These are phyloP conservation scores for Fragaria iinumae DNA, from an alignment of 306 rosid genomes.

Conservation along the genomic window DNA sequence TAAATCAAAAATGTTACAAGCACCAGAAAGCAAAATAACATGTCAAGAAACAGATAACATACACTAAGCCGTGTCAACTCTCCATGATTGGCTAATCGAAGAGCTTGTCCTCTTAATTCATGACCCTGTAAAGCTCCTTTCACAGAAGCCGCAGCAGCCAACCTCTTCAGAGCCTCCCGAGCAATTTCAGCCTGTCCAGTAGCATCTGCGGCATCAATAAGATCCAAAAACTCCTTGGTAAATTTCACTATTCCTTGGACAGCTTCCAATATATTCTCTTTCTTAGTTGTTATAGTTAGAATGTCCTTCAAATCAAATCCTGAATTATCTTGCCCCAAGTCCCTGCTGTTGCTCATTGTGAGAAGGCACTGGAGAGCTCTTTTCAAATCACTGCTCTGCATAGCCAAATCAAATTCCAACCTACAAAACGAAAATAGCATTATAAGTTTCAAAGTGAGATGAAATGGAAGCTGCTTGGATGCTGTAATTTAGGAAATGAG, in stretches of 20 bases:
- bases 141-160: conserved; percentile 92
- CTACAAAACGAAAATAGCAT: conserved; percentile 36
- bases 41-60: conserved; percentile 33
- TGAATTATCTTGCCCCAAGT: conserved; percentile 69
- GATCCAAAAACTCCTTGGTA: conserved; percentile 92
- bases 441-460: conserved; percentile 6
- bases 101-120: conserved; percentile 78
- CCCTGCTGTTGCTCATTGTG: conserved; percentile 99
- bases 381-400: conserved; percentile 93
- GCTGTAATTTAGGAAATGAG: not conserved
- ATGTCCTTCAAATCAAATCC: conserved; percentile 93
- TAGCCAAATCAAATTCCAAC: conserved; percentile 97
- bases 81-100: conserved; percentile 96
- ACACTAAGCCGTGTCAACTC: conserved; percentile 92
- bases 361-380: conserved; percentile 99
- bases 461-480: not conserved
- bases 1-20: not conserved
- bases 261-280: conserved; percentile 75
- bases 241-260: conserved; percentile 95
- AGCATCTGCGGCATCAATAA: conserved; percentile 98
- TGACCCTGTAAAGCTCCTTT: conserved; percentile 96
- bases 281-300: conserved; percentile 79
- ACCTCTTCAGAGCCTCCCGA: conserved; percentile 92
- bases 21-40: conserved; percentile 10
- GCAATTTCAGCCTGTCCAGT: conserved; percentile 98